phyloP scores from a whole-genome alignment of 257 asterid species.

The Nyctanthes arbortristis region DNA sequence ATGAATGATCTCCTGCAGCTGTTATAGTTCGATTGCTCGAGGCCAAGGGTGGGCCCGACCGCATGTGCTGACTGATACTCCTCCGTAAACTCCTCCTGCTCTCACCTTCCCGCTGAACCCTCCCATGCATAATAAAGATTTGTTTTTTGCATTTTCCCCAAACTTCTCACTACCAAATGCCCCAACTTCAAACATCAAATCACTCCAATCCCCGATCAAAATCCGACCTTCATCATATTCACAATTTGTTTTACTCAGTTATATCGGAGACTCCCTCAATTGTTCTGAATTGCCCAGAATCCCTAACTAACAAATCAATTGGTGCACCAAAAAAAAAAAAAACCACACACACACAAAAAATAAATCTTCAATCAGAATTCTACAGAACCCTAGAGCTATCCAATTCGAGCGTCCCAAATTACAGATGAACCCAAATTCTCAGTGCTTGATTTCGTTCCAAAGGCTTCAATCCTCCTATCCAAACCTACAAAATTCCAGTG shows the following conservation, averaged over 20 bases:
- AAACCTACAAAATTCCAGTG: conserved; percentile 21
- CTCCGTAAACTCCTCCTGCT: conserved; percentile 30
- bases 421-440: conserved; percentile 12
- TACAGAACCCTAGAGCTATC: not conserved
- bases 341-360: too few relatives aligned
- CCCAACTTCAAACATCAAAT: conserved; percentile 23
- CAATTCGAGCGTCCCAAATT: not conserved
- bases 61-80: conserved; percentile 41
- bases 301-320: not conserved
- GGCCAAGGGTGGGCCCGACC: conserved; percentile 35
- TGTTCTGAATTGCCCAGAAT: conserved; percentile 2
- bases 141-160: conserved; percentile 43
- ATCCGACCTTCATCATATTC: not conserved
- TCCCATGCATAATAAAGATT: conserved; percentile 49
- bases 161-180: conserved; percentile 12
- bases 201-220: conserved; percentile 9
- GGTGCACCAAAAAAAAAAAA: conserved; percentile 9
- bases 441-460: conserved; percentile 16
- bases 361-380: conserved; percentile 21
- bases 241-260: not conserved
- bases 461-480: conserved; percentile 35
- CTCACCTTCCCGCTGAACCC: conserved; percentile 40
- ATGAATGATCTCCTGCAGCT: conserved; percentile 28
- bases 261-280: conserved; percentile 26
- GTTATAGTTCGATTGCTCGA: conserved; percentile 31